Base-by-base conservation (phyloP, 352 stramenopile species). In the Globisporangium barbulae region DNA sequence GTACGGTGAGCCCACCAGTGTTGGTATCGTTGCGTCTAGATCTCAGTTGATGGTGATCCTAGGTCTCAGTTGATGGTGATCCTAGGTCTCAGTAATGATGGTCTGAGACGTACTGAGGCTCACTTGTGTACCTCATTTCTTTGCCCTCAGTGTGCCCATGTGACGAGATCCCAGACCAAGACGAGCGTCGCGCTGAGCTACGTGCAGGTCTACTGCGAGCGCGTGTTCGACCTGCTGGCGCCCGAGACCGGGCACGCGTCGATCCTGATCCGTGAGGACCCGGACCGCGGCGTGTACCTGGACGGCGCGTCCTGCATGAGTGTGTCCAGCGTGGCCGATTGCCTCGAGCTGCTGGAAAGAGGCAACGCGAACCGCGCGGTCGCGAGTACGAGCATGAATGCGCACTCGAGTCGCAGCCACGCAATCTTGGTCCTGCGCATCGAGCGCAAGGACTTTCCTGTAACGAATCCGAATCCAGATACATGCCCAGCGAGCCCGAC, bases 351-450 rank as follows among this genome's bases (percentile, higher is more conserved):
- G 4, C 69, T 88, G n/a, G 54, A 65, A 9, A 65, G 61, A 2
- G 85, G 83, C 17, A 88, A 89, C 28, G 74, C 69, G 6, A 88
- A 93, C 35, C 81, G 91, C 19, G 87, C 82, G 2, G 88, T 93
- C 7, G 88, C 89, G 13, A 81, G 78, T 35, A 98, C 91, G 0
- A 67, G 79, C 39, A 96, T 96, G 85, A 98, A 98, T 65, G 87
- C 80, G 0, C 73, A 92, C 53, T 93, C 76, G 50, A 96, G 83
- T 65, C 85, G 90, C 17, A 95, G 80, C 28, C 90, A 98, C 64
- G 82, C 90, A 9, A 78, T 97, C 25, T 75, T 97, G 61, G 93
- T 90, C 39, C 71, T 97, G 22, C 79, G 83, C 12, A 65, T 97
- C 30, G 85, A 96, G 63, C 85, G 88, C 5, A 89, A 85, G 35